phyloP scores from a whole-genome alignment of 1,284 basidiomycete species.

The Pisolithus thermaeus region DNA sequence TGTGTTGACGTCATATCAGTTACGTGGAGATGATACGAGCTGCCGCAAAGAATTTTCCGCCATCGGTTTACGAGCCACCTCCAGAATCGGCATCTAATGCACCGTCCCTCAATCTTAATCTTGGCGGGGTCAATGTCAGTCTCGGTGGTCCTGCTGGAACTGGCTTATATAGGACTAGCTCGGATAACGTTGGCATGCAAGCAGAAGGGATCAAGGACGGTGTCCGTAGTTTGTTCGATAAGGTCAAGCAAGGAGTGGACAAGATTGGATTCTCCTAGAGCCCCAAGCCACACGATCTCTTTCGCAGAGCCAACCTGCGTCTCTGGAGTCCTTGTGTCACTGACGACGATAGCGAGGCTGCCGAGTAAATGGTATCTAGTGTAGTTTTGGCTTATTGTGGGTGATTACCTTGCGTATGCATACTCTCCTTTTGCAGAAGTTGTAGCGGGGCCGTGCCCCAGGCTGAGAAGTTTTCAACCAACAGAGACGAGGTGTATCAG shows the following conservation, averaged over 20 bases:
- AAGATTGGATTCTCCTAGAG: conserved; percentile 49
- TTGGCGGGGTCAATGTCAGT: conserved; percentile 87
- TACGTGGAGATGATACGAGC: conserved; percentile 71
- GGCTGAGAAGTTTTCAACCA: no score
- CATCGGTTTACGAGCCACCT: conserved; percentile 64
- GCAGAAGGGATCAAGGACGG: conserved; percentile 81
- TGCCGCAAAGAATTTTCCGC: conserved; percentile 55
- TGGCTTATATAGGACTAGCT: conserved; percentile 76
- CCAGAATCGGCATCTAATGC: conserved; percentile 62
- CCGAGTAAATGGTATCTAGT: no score
- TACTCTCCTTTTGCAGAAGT: no score
- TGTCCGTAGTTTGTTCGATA: conserved; percentile 79
- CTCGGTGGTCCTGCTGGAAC: conserved; percentile 79
- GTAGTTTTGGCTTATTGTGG: no score
- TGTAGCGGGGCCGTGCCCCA: no score
- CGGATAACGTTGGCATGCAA: conserved; percentile 70
- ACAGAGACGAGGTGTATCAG: no score
- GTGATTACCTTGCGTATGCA: no score
- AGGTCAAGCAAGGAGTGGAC: conserved; percentile 85
- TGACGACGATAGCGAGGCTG: neutral
- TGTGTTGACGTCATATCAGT: conserved; percentile 30
- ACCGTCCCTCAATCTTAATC: conserved; percentile 79
- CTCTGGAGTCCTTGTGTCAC: neutral
- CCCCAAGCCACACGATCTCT: neutral
- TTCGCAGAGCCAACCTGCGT: neutral